Conservation (phyloP, 1,284 basidiomycete genomes). For the Inonotus obliquus region DNA sequence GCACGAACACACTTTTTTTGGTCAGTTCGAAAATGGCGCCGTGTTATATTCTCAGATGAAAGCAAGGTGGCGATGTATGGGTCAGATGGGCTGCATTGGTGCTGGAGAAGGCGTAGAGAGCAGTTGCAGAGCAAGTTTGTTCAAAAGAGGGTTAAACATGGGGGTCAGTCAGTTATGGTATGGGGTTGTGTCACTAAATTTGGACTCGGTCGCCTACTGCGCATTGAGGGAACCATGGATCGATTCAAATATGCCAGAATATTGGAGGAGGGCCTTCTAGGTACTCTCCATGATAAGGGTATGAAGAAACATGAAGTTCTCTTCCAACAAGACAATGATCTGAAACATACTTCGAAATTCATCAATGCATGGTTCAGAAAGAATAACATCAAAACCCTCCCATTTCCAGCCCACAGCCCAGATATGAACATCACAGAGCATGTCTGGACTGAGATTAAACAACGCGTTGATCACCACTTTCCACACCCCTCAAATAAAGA, state of each 20-base stretch:
- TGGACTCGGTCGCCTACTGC: constrained; percentile 11
- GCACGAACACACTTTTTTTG: constrained; percentile 16
- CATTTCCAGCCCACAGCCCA: constrained; percentile 33
- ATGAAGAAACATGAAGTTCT: neutral
- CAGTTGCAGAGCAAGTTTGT: constrained; percentile 1
- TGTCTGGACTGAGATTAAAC: constrained; percentile 32
- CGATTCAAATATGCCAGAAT: constrained; percentile 12
- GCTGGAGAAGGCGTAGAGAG: constrained; percentile 23
- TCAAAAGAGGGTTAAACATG: constrained; percentile 16
- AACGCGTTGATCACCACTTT: constrained; percentile 16
- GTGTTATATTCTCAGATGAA: constrained; percentile 30
- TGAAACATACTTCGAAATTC: constrained; percentile 12
- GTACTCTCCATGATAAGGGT: constrained; percentile 12
- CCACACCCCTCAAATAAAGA: constrained; percentile 24
- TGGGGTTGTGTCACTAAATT: constrained; percentile 19
- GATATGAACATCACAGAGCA: constrained; percentile 38
- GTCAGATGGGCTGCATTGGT: constrained; percentile 31
- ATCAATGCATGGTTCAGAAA: constrained; percentile 30
- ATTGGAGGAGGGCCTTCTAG: constrained; percentile 14
- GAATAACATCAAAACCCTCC: constrained; percentile 27
- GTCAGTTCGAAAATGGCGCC: constrained; percentile 29
- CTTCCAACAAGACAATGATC: constrained; percentile 19
- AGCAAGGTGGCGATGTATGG: constrained; percentile 29
- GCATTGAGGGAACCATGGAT: constrained; percentile 17
- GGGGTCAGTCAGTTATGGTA: constrained; percentile 18